Evolutionary conservation across 1,284 basidiomycete species (phyloP), one percentile per base, ranked within the genome.

Genomic region (Cerioporus squamosus): DNA sequence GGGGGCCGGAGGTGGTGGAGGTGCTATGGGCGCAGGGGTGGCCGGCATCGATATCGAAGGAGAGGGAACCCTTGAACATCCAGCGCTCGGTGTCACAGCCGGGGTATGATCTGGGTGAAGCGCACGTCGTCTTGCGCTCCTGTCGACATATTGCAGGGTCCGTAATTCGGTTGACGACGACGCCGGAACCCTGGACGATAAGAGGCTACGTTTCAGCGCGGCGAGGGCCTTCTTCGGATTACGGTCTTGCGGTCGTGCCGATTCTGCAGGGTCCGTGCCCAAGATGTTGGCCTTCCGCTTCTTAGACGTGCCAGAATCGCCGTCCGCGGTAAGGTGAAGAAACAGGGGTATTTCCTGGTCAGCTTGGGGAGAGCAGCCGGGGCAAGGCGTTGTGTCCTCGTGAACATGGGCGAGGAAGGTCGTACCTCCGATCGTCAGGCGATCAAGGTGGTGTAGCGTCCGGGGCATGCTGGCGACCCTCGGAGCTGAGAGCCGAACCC

Each of bases 401-500:
- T 93, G 90, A 57, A 91, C 79, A 68, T 93, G 90, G 29, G 87
- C 79, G 31, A 80, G 63, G 69, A 93, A 90, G 2, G 80, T 82
- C 2, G 91, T 91, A 55, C 81, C 81, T 31, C 90, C 90, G 56
- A 93, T 75, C 42, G 81, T 81, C 51, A 93, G 70, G 43, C 71
- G 71, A 70, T 93, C 90, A 55, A 84, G 73, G 72, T 93, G 89
- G 50, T 70, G 75, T 54, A 93, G 69, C 42, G 75, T 73, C 53
- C 80, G 79, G 5, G 91, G 90, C 57, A 88, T 74, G 70, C 90
- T 91, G 53, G 90, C 86, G 50, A 78, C 75, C 57, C 86, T 80
- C 38, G 87, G 71, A 46, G 81, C 79, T 36, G 90, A 91, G 50
- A 93, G 75, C 47, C 90, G 81, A 44, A 70, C 61, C 17, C 80